phyloP scores from a whole-genome alignment of 1,284 basidiomycete genomes.

The Ganoderma lingzhi region DNA sequence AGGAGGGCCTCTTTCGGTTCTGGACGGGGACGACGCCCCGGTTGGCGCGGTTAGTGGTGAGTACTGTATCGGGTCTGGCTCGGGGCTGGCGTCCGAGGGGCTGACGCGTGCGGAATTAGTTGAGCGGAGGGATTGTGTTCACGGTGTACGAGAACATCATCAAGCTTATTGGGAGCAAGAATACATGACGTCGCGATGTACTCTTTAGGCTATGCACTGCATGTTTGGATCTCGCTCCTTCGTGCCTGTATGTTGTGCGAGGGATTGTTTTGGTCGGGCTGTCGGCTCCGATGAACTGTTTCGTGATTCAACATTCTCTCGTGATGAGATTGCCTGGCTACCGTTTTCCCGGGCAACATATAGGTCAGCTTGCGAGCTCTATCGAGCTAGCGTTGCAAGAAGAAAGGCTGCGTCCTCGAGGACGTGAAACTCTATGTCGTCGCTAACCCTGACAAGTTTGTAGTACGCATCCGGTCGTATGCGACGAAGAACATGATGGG shows the following conservation, averaged over 20 bases:
- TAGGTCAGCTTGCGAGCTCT: not conserved
- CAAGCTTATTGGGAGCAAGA: slow-evolving; percentile 47
- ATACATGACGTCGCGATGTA: slow-evolving; percentile 17
- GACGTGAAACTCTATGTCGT: too few species aligned
- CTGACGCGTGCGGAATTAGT: slow-evolving; percentile 48
- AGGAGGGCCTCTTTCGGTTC: slow-evolving; percentile 89
- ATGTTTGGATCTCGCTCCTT: not conserved
- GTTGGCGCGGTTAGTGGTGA: slow-evolving; percentile 83
- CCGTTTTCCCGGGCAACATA: not conserved
- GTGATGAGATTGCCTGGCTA: not conserved
- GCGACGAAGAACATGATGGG: too few species aligned
- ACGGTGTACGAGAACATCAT: slow-evolving; percentile 91
- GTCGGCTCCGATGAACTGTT: not conserved
- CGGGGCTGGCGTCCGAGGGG: not conserved
- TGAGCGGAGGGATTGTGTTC: slow-evolving; percentile 96
- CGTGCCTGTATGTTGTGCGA: not conserved
- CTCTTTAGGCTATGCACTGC: not conserved
- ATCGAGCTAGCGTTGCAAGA: too few species aligned
- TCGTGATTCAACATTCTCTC: not conserved
- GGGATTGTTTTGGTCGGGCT: not conserved
- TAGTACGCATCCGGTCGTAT: too few species aligned
- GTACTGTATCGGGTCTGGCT: slow-evolving; percentile 41
- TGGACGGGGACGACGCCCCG: slow-evolving; percentile 97
- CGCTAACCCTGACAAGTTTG: too few species aligned
- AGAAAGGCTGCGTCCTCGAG: too few species aligned